Base-by-base conservation (phyloP, 2,329 filamentous ascomycete genomes). In the Aspergillus sp. region DNA sequence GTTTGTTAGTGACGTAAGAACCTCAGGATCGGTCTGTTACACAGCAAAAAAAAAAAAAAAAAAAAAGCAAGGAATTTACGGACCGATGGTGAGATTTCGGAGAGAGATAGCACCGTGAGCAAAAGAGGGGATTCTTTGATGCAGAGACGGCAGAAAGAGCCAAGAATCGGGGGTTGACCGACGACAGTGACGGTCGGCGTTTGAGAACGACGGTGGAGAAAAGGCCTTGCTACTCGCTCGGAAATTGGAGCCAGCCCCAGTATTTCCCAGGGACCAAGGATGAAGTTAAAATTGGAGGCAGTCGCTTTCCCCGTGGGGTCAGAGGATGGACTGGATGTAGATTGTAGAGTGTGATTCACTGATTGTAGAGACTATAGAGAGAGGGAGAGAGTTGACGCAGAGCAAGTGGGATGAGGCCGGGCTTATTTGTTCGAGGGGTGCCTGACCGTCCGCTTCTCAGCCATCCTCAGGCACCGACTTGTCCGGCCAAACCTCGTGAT, bases 121-220 rank as follows among this genome's bases (percentile, higher is more conserved):
- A 24, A 20, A 45, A 14, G 22, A 31, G 53, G n/a, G 24, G 24
- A 46, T 56, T 55, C 22, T 47, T 18, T 7, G 45, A 47, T 47
- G 45, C 12, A 47, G 42, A 47, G 45, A 24, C 18, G 45, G 22
- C 20, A 20, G 45, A 14, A 12, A 12, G 6, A 18, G 22, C 45
- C 18, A 47, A 52, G 42, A 42, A 42, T 50, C 47, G 50, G 56
- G 31, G 39, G 52, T 26, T 45, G 50, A 49, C 46, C 45, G 50
- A 56, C 45, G 50, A 56, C 42, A 31, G 24, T 46, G 52, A 45
- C 60, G 60, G 60, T 62, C 60, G 60, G 57, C 54, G 45, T 62
- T 59, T 63, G 60, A 61, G 45, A 45, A 53, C 50, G 59, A 55
- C 49, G 56, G 58, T 60, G 61, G 57, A 63, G 59, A 57, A 57